phyloP scores from a whole-genome alignment of 495 filamentous ascomycete species.

The Penicillium flavigenum region DNA sequence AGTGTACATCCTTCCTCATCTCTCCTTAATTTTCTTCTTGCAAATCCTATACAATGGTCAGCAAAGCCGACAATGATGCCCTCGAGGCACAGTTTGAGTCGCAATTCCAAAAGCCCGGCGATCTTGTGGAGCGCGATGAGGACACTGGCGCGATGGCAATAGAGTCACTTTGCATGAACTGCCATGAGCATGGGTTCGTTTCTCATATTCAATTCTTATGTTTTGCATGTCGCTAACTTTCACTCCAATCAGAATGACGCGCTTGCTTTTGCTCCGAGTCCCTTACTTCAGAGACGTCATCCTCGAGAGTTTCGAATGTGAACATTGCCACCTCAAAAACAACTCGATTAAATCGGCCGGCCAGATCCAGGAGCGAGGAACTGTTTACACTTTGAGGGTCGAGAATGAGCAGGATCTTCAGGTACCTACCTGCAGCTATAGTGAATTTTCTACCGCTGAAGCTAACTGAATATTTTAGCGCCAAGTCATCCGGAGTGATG shows the following conservation, averaged over 20 bases:
- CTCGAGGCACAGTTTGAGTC: slow-evolving; percentile 42
- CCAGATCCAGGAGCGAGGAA: slow-evolving; percentile 83
- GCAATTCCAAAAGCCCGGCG: slow-evolving; percentile 46
- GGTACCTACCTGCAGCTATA: slow-evolving; percentile 2
- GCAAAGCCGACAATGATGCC: slow-evolving; percentile 26
- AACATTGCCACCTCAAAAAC: slow-evolving; percentile 82
- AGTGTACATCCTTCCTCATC: background rate
- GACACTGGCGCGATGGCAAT: slow-evolving; percentile 49
- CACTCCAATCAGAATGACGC: slow-evolving; percentile 57
- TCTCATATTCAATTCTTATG: background rate
- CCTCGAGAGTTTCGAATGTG: slow-evolving; percentile 92
- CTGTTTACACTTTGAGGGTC: slow-evolving; percentile 73
- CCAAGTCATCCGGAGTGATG: slow-evolving; percentile 89
- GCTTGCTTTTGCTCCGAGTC: slow-evolving; percentile 82
- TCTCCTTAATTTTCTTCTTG: background rate
- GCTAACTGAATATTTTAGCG: slow-evolving; percentile 45
- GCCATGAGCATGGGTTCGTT: slow-evolving; percentile 73
- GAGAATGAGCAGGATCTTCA: slow-evolving; percentile 58
- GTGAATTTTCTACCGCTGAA: background rate
- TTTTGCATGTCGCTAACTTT: slow-evolving; percentile 12
- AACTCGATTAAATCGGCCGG: slow-evolving; percentile 89
- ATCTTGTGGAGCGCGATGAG: slow-evolving; percentile 46
- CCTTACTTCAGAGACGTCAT: slow-evolving; percentile 97
- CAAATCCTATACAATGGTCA: slow-evolving; percentile 32
- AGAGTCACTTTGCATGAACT: slow-evolving; percentile 81